phyloP scores from a whole-genome alignment of 1,284 basidiomycete genomes.

The Acaromyces ingoldii region DNA sequence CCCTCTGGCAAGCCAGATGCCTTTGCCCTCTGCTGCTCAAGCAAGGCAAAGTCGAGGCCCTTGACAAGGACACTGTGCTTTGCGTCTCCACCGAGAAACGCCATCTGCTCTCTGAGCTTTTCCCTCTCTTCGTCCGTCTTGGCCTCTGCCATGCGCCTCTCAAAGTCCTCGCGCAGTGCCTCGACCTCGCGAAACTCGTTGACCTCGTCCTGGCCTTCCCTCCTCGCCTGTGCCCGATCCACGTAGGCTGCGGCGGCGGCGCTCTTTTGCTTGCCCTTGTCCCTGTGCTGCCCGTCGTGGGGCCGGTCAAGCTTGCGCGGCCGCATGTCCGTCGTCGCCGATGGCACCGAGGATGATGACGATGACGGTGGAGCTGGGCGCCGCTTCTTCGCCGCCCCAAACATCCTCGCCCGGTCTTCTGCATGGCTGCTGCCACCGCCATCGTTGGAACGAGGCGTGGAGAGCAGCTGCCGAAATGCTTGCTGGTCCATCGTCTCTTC shows the following conservation, averaged over 20 bases:
- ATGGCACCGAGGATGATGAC: neutral
- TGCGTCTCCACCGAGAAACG: conserved; percentile 80
- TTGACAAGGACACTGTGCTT: conserved; percentile 80
- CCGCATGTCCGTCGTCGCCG: conserved; percentile 1
- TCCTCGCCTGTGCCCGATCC: conserved; percentile 15
- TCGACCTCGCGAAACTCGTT: conserved; percentile 60
- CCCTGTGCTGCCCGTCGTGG: conserved; percentile 7
- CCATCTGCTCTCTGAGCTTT: conserved; percentile 67
- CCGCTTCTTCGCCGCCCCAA: conserved; percentile 1
- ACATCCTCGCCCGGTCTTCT: neutral
- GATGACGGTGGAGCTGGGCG: neutral
- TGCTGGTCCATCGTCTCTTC: conserved; percentile 47
- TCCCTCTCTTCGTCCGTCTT: conserved; percentile 60
- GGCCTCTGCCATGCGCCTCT: conserved; percentile 56
- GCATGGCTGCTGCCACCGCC: neutral
- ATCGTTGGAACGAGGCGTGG: conserved; percentile 4
- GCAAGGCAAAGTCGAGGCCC: conserved; percentile 78
- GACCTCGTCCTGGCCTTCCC: conserved; percentile 7
- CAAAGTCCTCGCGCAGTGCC: conserved; percentile 72
- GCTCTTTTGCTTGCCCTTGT: neutral
- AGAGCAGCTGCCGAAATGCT: conserved; percentile 34
- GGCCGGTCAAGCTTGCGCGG: neutral
- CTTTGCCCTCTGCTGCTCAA: conserved; percentile 72
- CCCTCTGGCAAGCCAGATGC: conserved; percentile 53
- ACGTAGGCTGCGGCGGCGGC: conserved; percentile 14